Evolutionary conservation across 306 rosid species (phyloP), one percentile per base, ranked within the genome.

Genomic region (Inga leiocalycina): DNA sequence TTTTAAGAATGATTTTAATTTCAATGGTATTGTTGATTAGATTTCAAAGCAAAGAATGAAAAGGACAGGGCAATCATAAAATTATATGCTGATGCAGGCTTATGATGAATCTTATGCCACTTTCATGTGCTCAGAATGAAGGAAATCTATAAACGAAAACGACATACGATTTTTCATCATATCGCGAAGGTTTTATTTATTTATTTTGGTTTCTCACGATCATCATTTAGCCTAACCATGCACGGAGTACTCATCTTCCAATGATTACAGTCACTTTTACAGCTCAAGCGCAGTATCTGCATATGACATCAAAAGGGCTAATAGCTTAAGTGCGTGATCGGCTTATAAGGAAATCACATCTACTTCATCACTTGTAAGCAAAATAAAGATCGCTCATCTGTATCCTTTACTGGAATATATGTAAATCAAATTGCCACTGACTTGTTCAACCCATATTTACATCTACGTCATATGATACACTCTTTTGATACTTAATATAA

Each of bases 131-230:
- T 59, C 52, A 77, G 75, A 72, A 54, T 71, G 81, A 35, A 82
- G 41, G 44, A 73, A 64, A 80, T 83, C 72, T 64, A 66, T 57
- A 27, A 22, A 30, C 44, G 77, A 83, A 88, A 88, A 73, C 52
- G 84, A 86, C 81, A 78, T 69, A 83, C 77, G 87, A 88, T 83
- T 83, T 85, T 85, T 41, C 68, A 71, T 88, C 62, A 35, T 46
- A 78, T 77, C 86, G 62, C 74, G 48, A 17, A 30, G 45, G 10
- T 16, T 14, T 3, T 45, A 0, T 43, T 69, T 76, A 56, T 3
- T 35, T 35, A 3, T 4, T 41, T 69, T 69, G 17, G 57, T 6
- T 52, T 52, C 24, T 82, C 15, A 78, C 46, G 68, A 24, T 78
- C 32, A 70, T 74, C 71, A 76, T 13, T 39, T 64, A 64, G 74